Conservation (phyloP, 768 basidiomycete genomes). For the Pleurotus cornucopiae region DNA sequence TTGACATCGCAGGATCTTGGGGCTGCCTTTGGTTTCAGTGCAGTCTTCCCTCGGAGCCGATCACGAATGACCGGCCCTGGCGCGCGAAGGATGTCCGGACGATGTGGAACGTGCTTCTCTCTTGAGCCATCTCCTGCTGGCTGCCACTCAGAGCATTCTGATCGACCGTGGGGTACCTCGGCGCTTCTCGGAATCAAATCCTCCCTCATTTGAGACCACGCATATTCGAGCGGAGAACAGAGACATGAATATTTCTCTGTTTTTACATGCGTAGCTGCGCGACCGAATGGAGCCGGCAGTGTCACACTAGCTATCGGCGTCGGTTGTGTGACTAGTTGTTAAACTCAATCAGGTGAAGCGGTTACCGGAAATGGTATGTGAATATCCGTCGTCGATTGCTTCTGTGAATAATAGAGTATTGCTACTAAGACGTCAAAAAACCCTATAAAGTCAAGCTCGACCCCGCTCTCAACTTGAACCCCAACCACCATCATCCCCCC, state of each 20-base stretch:
- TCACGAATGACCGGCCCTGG: not conserved
- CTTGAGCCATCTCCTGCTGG: constrained; percentile 2
- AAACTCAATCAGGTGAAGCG: not conserved
- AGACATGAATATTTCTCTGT: not conserved
- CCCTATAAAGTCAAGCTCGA: constrained; percentile 25
- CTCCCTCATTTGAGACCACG: not conserved
- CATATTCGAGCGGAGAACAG: not conserved
- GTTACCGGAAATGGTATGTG: constrained; percentile 7
- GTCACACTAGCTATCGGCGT: constrained; percentile 1
- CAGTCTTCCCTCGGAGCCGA: too few species aligned
- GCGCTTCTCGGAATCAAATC: not conserved
- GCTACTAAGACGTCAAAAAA: constrained; percentile 7
- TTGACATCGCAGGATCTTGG: too few species aligned
- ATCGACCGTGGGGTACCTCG: not conserved
- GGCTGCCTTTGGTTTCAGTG: too few species aligned
- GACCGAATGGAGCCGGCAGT: not conserved
- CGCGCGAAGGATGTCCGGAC: not conserved
- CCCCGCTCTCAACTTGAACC: constrained; percentile 30
- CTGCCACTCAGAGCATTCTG: not conserved
- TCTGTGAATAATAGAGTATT: not conserved
- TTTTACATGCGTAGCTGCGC: not conserved
- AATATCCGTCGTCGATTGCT: constrained; percentile 2
- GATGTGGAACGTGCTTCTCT: constrained; percentile 6
- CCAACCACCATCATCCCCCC: constrained; percentile 36
- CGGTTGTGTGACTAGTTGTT: not conserved